Base-by-base conservation (phyloP, 176 grass and related monocot species). In the Raddia guianensis region DNA sequence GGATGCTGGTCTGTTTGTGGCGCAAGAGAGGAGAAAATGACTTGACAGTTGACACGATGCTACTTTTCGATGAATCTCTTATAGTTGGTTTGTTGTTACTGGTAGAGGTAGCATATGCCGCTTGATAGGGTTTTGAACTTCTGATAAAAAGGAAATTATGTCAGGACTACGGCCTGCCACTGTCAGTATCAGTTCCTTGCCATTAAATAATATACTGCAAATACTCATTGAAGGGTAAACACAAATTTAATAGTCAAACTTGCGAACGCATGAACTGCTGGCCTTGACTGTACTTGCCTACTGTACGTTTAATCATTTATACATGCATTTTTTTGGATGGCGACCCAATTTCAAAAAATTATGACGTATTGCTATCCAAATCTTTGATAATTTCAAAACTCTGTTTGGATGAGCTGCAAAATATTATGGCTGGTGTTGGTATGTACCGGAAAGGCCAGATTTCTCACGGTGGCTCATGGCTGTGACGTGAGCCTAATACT, bases 11-110 rank as follows among this genome's bases (percentile, higher is more conserved):
- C 52, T 43, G 56, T 7, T 67, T 20, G 50, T 6, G 42, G 69
- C 12, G 67, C 2, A 76, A 51, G 72, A 66, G 82, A 85, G 77
- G 78, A 85, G 77, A 72, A 85, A 64, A 43, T 63, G 27, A 34
- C 8, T 59, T 5, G 8, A 40, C 37, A 40, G 37, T 40, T 40
- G 4, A 0, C 13, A 64, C 9, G 63, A 60, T 33, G 32, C 14
- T 32, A 21, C 70, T 60, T 88, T 79, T 88, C 81, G 62, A 84
- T 80, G 86, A 88, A 52, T 62, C 81, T 73, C 62, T 71, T 79
- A 40, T 40, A 40, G 37, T 40, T 27, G 27, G 27, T n/a, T n/a
- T n/a, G n/a, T 40, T 40, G 37, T 40, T 40, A 40, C 37, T 40
- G 37, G 37, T 40, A 40, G 37, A 40, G 37, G 37, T 5, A 40